Evolutionary conservation across 371 early-diverging fungal species (phyloP).

Genomic region (Mucor circinelloides): DNA sequence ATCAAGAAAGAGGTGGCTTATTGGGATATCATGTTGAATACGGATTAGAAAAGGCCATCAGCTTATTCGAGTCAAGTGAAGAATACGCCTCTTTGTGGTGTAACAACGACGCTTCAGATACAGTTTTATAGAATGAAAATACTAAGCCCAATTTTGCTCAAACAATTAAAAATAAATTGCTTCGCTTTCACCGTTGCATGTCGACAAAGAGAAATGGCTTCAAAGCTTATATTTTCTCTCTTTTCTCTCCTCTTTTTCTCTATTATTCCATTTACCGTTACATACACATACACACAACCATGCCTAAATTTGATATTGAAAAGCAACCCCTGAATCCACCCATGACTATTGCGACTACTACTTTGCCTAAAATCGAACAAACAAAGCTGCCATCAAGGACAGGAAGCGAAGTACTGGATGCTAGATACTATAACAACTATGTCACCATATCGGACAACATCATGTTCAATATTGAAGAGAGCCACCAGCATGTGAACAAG

Average conservation of each 20-base stretch:
- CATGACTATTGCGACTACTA: not conserved
- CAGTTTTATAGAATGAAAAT: not conserved
- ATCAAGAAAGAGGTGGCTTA: not conserved
- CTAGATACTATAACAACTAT: not conserved
- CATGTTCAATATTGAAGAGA: conserved; percentile 10
- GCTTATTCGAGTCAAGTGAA: not conserved
- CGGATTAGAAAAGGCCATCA: conserved; percentile 3
- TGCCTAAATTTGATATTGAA: conserved; percentile 4
- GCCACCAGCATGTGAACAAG: not conserved
- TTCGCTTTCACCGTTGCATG: not conserved
- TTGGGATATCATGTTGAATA: conserved; percentile 1
- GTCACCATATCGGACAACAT: not conserved
- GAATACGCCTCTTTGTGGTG: not conserved
- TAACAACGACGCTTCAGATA: not conserved
- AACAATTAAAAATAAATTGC: not conserved
- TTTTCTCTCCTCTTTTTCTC: not conserved
- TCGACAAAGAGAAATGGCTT: not conserved
- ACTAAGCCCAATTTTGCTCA: conserved; percentile 8
- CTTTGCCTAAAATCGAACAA: not conserved
- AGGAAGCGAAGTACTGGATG: not conserved
- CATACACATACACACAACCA: not conserved
- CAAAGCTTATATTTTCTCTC: not conserved
- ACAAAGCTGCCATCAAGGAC: not conserved
- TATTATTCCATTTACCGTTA: not conserved
- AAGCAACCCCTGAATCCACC: conserved; percentile 13